Evolutionary conservation across 805 yeast genomes (phyloP).

Genomic region (Nakazawaea pomicola): DNA sequence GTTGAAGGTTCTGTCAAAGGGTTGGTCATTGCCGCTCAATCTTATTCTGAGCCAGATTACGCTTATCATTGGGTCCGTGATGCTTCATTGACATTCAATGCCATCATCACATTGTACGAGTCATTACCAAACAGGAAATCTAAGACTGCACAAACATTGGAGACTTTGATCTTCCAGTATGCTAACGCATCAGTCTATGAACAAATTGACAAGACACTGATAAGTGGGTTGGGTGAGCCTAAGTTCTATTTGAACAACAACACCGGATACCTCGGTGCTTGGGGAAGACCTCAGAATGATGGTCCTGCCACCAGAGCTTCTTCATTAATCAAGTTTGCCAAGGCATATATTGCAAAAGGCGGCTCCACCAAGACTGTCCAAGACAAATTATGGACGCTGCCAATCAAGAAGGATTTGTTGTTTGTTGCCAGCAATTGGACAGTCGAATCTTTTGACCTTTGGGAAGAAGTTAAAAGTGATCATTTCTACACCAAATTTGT

Average conservation of each 20-base stretch:
- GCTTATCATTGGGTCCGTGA: constrained; percentile 11
- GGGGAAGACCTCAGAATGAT: constrained; percentile 46
- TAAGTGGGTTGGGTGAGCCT: constrained; percentile 40
- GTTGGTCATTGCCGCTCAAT: constrained; percentile 9
- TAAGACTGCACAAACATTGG: not conserved
- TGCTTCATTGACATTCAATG: constrained; percentile 7
- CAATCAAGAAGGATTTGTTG: constrained; percentile 35
- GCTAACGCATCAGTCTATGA: constrained; percentile 2
- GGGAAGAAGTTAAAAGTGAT: constrained; percentile 37
- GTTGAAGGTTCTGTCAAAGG: constrained; percentile 8
- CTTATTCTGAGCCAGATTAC: constrained; percentile 6
- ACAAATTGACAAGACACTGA: constrained; percentile 2
- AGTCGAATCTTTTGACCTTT: constrained; percentile 34
- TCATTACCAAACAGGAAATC: not conserved
- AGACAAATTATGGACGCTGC: constrained; percentile 2
- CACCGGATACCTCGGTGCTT: constrained; percentile 14
- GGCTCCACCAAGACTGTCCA: not conserved
- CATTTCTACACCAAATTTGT: constrained; percentile 32
- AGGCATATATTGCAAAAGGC: constrained; percentile 4
- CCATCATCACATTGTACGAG: constrained; percentile 1
- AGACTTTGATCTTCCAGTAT: constrained; percentile 11
- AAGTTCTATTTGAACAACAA: constrained; percentile 27
- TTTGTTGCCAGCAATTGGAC: constrained; percentile 32
- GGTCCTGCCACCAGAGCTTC: constrained; percentile 31
- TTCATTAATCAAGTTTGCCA: constrained; percentile 8